phyloP scores from a whole-genome alignment of 352 stramenopile genomes.

The Phytophthora kernoviae region DNA sequence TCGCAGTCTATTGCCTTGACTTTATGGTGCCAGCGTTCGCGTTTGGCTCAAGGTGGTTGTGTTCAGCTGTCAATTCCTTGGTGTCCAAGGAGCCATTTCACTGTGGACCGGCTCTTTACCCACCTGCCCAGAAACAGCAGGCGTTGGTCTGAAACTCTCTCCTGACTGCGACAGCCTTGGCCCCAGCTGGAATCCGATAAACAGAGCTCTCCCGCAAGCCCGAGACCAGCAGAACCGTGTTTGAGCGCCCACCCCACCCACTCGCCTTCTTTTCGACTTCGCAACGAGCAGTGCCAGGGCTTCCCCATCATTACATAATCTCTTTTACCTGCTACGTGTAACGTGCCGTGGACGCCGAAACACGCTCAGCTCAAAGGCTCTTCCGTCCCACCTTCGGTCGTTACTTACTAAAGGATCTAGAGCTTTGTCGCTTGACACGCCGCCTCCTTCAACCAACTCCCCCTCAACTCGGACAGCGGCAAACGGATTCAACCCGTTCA shows the following conservation, averaged over 20 bases:
- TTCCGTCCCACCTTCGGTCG: constrained; percentile 3
- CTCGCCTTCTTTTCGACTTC: constrained; percentile 26
- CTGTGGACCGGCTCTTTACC: constrained; percentile 29
- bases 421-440: constrained; percentile 26
- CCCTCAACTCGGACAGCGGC: constrained; percentile 4
- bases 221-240: constrained; percentile 4
- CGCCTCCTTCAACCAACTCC: constrained; percentile 6
- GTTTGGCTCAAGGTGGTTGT: neutral
- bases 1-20: too few species aligned
- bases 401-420: constrained; percentile 21
- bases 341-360: constrained; percentile 32
- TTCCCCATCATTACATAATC: constrained; percentile 79
- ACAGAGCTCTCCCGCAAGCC: constrained; percentile 18
- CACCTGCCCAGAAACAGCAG: constrained; percentile 31
- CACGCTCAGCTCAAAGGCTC: constrained; percentile 6
- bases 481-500: constrained; percentile 2
- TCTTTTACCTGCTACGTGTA: constrained; percentile 58
- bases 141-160: constrained; percentile 33
- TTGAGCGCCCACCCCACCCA: constrained; percentile 17
- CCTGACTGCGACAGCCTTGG: constrained; percentile 30
- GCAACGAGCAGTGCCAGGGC: constrained; percentile 33
- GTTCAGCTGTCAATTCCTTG: neutral
- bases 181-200: constrained; percentile 47
- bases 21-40: too few species aligned
- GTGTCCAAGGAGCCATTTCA: neutral